These are phyloP conservation scores for Microdochium bolleyi DNA, from an alignment of 2,329 filamentous ascomycete genomes.

Conservation along the genomic window DNA sequence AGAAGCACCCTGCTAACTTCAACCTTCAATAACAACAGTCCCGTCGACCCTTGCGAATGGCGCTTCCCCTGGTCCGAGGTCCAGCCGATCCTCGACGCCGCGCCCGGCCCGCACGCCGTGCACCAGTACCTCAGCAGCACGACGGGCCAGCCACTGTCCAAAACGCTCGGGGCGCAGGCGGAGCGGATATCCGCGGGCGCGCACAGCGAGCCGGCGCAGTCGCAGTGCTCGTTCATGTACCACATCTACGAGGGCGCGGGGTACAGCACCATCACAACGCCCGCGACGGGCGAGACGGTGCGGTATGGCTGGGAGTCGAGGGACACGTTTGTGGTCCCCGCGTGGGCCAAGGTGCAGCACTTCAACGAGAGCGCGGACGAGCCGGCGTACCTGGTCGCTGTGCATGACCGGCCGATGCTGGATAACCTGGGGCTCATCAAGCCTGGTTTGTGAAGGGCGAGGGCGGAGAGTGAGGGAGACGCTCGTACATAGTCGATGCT, in stretches of 20 bases:
- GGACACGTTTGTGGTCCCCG: conserved; percentile 45
- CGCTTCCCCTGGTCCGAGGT: conserved; percentile 36
- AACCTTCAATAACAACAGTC: conserved; percentile 3
- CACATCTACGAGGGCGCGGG: conserved; percentile 43
- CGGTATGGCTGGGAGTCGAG: conserved; percentile 31
- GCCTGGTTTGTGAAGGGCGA: background rate
- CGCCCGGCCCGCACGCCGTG: conserved; percentile 14
- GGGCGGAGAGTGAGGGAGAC: no score
- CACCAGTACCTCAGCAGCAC: conserved; percentile 24
- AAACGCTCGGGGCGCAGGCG: conserved; percentile 37
- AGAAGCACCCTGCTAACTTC: no score
- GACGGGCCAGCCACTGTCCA: conserved; percentile 26
- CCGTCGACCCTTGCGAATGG: conserved; percentile 27
- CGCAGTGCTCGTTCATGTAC: conserved; percentile 42
- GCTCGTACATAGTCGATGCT: no score
- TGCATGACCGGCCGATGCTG: conserved; percentile 24
- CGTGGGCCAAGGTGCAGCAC: conserved; percentile 42
- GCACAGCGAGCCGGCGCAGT: conserved; percentile 25
- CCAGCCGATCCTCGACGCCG: conserved; percentile 26
- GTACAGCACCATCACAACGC: conserved; percentile 26
- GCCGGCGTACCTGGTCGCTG: conserved; percentile 23
- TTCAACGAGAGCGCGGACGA: conserved; percentile 20
- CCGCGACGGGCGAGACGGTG: conserved; percentile 19
- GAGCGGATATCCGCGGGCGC: conserved; percentile 33
- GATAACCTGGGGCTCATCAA: conserved; percentile 16